Conservation (phyloP, 495 filamentous ascomycete genomes). For the Penicillium nucicola region DNA sequence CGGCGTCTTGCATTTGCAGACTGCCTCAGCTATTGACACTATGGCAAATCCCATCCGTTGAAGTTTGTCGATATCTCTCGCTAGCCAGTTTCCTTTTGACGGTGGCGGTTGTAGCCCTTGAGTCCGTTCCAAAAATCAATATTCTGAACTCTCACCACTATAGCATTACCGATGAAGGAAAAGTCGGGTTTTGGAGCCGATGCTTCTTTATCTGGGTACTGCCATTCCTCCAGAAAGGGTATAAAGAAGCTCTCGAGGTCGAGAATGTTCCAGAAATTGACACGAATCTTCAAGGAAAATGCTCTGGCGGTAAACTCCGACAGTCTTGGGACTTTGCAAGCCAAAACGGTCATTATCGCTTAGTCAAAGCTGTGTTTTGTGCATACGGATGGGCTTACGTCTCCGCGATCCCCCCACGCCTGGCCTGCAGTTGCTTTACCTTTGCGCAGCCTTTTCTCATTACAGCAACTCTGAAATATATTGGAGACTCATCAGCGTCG, state of each 20-base stretch:
- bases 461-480: background rate
- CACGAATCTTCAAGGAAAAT: background rate
- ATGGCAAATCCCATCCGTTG: slow-evolving; percentile 9
- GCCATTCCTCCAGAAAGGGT: slow-evolving; percentile 20
- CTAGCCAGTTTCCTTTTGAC: slow-evolving; percentile 7
- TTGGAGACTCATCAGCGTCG: background rate
- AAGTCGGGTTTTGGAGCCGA: slow-evolving; percentile 18
- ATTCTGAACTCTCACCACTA: background rate
- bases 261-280: slow-evolving; percentile 17
- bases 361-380: background rate
- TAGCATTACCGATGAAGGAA: slow-evolving; percentile 19
- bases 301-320: background rate
- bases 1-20: slow-evolving; percentile 10
- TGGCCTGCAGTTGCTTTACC: background rate
- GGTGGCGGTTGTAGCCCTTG: slow-evolving; percentile 8
- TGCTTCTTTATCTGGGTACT: slow-evolving; percentile 23
- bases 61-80: slow-evolving; percentile 3
- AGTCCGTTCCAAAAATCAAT: slow-evolving; percentile 15
- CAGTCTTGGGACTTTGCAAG: background rate
- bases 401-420: background rate
- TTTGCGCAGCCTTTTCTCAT: background rate
- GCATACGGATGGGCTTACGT: background rate
- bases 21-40: slow-evolving; percentile 24
- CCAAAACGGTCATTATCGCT: background rate
- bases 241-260: slow-evolving; percentile 12